A percentile compares a stretch with the other conserved stretches of the same genome.
phyloP scores from a whole-genome alignment of 2,329 filamentous ascomycete species.

The Thermomyces lanuginosus region DNA sequence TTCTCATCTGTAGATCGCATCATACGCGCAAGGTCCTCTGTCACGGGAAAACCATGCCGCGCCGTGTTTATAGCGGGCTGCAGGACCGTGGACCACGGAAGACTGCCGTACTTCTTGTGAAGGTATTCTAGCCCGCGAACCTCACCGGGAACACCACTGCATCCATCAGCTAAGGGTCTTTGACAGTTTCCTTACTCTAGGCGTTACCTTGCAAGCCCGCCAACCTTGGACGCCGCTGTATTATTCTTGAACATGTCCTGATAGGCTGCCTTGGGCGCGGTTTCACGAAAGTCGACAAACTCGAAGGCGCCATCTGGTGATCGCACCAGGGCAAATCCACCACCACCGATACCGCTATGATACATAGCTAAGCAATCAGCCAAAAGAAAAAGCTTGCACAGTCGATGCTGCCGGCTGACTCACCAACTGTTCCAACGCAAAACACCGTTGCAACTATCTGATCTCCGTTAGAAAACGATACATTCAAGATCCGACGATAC shows the following conservation, averaged over 20 bases:
- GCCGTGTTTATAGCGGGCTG: slow-evolving; percentile 60
- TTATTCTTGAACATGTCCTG: slow-evolving; percentile 75
- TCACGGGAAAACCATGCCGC: slow-evolving; percentile 55
- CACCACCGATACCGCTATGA: slow-evolving; percentile 68
- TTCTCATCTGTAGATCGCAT: slow-evolving; percentile 41
- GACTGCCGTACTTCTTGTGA: slow-evolving; percentile 43
- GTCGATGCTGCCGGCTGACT: slow-evolving; percentile 6
- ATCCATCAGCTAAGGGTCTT: not conserved
- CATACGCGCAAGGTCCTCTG: slow-evolving; percentile 56
- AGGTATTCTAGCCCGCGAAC: slow-evolving; percentile 64
- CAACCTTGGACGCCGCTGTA: slow-evolving; percentile 46
- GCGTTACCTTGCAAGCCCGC: slow-evolving; percentile 49
- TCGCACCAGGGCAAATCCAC: slow-evolving; percentile 76
- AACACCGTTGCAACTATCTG: slow-evolving; percentile 55
- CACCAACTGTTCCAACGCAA: slow-evolving; percentile 55
- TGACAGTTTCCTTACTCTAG: not conserved
- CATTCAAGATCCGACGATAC: slow-evolving; percentile 1
- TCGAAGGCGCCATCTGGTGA: slow-evolving; percentile 60
- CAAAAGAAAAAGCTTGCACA: slow-evolving; percentile 1
- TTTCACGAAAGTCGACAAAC: slow-evolving; percentile 77
- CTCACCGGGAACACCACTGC: slow-evolving; percentile 40
- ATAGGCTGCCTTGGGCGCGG: slow-evolving; percentile 63
- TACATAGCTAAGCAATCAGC: slow-evolving; percentile 41
- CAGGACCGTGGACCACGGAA: slow-evolving; percentile 58
- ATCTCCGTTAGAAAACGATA: slow-evolving; percentile 24